A percentile compares a stretch with the other conserved stretches of the same genome.
These are phyloP conservation scores for Sporothrix curviconia DNA, from an alignment of 2,329 filamentous ascomycete genomes.

Conservation along the genomic window DNA sequence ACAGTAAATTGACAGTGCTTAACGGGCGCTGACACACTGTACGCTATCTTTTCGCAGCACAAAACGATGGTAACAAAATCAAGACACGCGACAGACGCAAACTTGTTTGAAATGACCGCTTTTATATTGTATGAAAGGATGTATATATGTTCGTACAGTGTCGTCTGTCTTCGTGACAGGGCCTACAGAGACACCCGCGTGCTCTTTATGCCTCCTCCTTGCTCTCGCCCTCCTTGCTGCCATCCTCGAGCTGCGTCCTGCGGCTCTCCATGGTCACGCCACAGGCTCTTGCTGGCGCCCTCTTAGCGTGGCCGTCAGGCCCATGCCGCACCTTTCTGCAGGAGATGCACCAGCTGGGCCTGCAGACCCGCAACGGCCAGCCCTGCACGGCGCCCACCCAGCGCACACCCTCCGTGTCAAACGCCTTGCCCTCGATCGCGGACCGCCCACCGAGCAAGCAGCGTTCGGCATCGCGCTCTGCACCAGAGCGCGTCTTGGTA, in stretches of 20 bases:
- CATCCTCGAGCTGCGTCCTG: conserved; percentile 73
- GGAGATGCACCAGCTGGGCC: conserved; percentile 70
- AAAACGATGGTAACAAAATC: too few species aligned
- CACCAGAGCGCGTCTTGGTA: conserved; percentile 73
- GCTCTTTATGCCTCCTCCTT: background rate
- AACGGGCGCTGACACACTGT: background rate
- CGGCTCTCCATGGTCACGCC: conserved; percentile 82
- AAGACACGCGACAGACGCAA: too few species aligned
- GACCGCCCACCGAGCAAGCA: conserved; percentile 79
- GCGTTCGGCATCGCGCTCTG: conserved; percentile 79
- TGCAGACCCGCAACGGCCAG: conserved; percentile 73
- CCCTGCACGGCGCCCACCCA: conserved; percentile 70
- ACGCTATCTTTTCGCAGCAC: background rate
- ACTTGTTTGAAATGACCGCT: too few species aligned
- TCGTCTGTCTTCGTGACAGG: conserved; percentile 1
- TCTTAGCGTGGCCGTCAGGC: conserved; percentile 74
- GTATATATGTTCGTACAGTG: conserved; percentile 11
- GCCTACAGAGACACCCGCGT: background rate
- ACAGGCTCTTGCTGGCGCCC: conserved; percentile 71
- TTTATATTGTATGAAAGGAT: background rate
- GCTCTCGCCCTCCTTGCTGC: conserved; percentile 30
- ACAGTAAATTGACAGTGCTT: conserved; percentile 11
- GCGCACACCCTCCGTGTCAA: conserved; percentile 64
- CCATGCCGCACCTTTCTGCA: conserved; percentile 75
- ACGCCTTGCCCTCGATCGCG: conserved; percentile 78